Evolutionary conservation across 257 asterid genomes (phyloP), one percentile per base, ranked within the genome.

Genomic region (Orobanche coerulescens): DNA sequence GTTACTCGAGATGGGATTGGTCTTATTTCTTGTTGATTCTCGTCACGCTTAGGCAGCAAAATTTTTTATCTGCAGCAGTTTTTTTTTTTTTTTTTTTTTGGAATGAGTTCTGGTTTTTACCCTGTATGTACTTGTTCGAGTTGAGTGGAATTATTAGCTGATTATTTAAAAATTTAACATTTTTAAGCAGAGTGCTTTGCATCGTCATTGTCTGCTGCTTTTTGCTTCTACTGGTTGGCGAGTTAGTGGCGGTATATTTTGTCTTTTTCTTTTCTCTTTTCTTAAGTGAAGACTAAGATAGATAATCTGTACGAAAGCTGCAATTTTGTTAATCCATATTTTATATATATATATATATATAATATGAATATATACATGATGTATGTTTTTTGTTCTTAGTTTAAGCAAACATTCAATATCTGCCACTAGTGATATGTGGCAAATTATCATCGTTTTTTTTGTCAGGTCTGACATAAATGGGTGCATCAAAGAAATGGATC

Each of bases 401-500:
- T 16, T 52, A 47, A 57, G 64, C 64, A 64, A 20, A 51, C n/a
- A n/a, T n/a, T n/a, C n/a, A 30, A 30, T 42, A 34, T 15, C 10
- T 23, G 53, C 66, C 31, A 20, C 18, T 6, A 24, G 26, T 34
- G 44, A 34, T 61, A 22, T 16, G 37, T 50, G 43, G 12, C 48
- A 53, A 58, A n/a, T 52, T 46, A 15, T 65, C 33, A 60, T 66
- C 25, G 67, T 60, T 57, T 30, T 58, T 71, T 66, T 60, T 74
- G 71, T 19, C 85, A 87, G 94, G 79, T 74, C 46, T 69, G 72
- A 40, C 61, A 42, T 74, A 68, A 64, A 92, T 92, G 98, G 98
- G 96, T 58, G 86, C 84, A 58, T 64, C 98, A 23, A 86, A 84
- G 79, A 92, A 88, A 75, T 92, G 98, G 98, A 76, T 88, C 70